Evolutionary conservation across 1,139 yeast species (phyloP).

Genomic region (Pichia sp.): DNA sequence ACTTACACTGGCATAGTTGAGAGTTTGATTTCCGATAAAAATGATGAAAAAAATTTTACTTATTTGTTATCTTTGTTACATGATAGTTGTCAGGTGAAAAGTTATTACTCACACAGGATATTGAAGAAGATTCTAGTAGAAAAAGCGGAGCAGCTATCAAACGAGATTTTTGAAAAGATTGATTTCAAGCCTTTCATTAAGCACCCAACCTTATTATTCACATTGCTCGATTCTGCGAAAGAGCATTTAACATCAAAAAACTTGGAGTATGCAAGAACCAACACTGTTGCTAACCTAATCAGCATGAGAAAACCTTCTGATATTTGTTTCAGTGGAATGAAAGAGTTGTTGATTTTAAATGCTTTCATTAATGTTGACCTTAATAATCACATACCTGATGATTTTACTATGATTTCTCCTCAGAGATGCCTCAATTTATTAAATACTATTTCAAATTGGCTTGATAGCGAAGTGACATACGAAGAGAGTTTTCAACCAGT

Average conservation of each 20-base stretch:
- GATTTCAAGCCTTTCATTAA: constrained; percentile 21
- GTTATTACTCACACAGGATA: constrained; percentile 27
- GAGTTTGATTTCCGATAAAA: not conserved
- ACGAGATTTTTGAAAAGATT: constrained; percentile 17
- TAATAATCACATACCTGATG: constrained; percentile 25
- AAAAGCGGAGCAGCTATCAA: constrained; percentile 21
- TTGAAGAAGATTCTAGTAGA: constrained; percentile 25
- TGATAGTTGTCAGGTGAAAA: constrained; percentile 7
- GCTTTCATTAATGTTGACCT: constrained; percentile 41
- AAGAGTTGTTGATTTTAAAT: constrained; percentile 46
- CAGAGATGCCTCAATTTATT: constrained; percentile 62
- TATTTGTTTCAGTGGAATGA: constrained; percentile 41
- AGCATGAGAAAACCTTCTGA: constrained; percentile 44
- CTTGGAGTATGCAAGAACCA: constrained; percentile 54
- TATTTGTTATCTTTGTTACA: not conserved
- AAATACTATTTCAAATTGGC: constrained; percentile 49
- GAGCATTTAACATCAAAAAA: constrained; percentile 36
- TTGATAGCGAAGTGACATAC: constrained; percentile 59
- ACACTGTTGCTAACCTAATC: constrained; percentile 58
- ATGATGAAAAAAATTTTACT: not conserved
- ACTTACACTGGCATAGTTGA: not conserved
- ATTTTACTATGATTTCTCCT: constrained; percentile 43
- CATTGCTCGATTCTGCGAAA: constrained; percentile 38
- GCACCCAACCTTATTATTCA: constrained; percentile 38
- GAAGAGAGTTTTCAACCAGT: constrained; percentile 49